Evolutionary conservation across 371 early-diverging fungal species (phyloP).

Genomic region (Capillidium rhysosporum): DNA sequence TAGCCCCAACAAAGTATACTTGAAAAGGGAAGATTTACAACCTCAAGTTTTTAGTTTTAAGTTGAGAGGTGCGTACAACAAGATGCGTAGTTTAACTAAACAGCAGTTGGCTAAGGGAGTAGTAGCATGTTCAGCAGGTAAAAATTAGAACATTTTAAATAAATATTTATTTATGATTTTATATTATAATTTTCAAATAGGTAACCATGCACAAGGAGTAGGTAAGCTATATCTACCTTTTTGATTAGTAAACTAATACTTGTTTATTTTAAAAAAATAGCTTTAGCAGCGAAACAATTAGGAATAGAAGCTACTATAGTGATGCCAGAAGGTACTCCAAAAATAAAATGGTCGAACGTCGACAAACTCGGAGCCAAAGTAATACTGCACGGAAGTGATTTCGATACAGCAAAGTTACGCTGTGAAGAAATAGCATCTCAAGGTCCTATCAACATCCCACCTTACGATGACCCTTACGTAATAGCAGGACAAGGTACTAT

Average conservation of each 20-base stretch:
- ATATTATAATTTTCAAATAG: constrained; percentile 10
- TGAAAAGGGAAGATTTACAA: constrained; percentile 93
- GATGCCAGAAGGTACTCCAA: constrained; percentile 64
- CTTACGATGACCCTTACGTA: constrained; percentile 92
- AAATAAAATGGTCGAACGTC: constrained; percentile 75
- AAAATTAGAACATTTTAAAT: neutral
- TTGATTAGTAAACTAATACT: too few relatives aligned
- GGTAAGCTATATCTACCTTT: constrained; percentile 3
- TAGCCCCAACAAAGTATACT: constrained; percentile 23
- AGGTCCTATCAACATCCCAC: constrained; percentile 75
- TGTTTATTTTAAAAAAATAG: constrained; percentile 18
- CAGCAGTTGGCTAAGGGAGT: constrained; percentile 70
- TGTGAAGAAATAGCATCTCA: constrained; percentile 42
- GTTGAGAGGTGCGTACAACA: constrained; percentile 90
- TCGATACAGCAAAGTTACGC: constrained; percentile 82
- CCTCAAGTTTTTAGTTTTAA: constrained; percentile 89
- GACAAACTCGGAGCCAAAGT: constrained; percentile 79
- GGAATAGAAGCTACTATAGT: constrained; percentile 88
- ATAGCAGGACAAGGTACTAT: constrained; percentile 97
- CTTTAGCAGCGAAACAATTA: constrained; percentile 77
- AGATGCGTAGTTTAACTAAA: constrained; percentile 49
- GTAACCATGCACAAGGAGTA: constrained; percentile 91
- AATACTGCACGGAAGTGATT: constrained; percentile 69
- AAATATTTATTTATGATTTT: neutral
- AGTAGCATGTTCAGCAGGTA: constrained; percentile 86